These are phyloP conservation scores for Naganishia antarctica DNA, from an alignment of 768 basidiomycete species.

Conservation along the genomic window DNA sequence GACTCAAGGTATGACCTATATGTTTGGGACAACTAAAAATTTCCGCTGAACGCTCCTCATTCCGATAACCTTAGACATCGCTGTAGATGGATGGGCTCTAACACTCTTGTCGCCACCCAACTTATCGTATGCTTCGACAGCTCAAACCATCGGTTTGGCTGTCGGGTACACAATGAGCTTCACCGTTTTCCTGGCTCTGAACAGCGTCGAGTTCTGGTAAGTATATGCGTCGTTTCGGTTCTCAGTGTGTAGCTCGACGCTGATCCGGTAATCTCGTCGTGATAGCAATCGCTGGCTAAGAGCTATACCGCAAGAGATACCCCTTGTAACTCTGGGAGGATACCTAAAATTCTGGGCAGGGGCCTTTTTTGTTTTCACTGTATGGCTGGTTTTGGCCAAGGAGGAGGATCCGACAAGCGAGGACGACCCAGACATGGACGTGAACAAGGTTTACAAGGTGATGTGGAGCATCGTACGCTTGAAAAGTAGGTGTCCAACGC, in stretches of 20 bases:
- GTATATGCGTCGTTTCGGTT: constrained; percentile 28
- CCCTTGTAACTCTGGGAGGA: constrained; percentile 58
- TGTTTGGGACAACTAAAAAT: no score
- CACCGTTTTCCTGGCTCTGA: constrained; percentile 94
- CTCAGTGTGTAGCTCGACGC: constrained; percentile 20
- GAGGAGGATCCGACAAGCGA: constrained; percentile 77
- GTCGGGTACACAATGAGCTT: constrained; percentile 93
- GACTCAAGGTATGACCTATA: constrained; percentile 67
- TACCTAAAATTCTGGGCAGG: constrained; percentile 85
- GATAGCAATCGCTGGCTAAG: constrained; percentile 48
- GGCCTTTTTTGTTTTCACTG: constrained; percentile 73
- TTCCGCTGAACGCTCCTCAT: no score
- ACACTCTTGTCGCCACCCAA: constrained; percentile 78
- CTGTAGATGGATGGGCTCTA: constrained; percentile 72
- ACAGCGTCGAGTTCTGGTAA: constrained; percentile 79
- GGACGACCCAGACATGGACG: constrained; percentile 79
- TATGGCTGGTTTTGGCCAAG: constrained; percentile 81
- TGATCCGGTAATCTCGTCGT: not conserved
- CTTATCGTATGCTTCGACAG: constrained; percentile 92
- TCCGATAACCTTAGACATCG: constrained; percentile 74
- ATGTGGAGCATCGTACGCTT: constrained; percentile 92
- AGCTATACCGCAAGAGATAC: constrained; percentile 48
- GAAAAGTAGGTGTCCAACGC: constrained; percentile 61
- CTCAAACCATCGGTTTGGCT: constrained; percentile 94
- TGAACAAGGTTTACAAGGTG: constrained; percentile 81